Percentiles rank a stretch among this genome's conserved stretches.
These are phyloP conservation scores for Luzula sylvatica DNA, from an alignment of 176 grass and related monocot species.

Conservation along the genomic window DNA sequence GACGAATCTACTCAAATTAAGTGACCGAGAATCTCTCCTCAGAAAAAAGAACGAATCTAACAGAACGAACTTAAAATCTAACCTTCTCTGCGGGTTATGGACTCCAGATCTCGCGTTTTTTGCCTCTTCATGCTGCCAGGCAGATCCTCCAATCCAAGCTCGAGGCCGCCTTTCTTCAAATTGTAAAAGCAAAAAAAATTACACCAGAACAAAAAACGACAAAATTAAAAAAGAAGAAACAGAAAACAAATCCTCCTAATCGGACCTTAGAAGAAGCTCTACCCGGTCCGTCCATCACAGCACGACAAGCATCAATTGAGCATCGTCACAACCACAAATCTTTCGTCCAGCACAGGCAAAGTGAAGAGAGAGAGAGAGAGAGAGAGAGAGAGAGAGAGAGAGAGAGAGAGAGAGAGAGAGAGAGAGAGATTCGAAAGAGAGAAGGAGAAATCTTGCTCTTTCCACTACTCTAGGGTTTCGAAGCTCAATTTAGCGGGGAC, in stretches of 20 bases:
- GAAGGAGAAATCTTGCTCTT: not conserved
- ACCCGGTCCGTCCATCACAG: not conserved
- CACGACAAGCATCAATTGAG: not conserved
- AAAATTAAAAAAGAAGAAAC: not conserved
- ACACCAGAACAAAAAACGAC: not conserved
- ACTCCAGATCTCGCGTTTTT: not conserved
- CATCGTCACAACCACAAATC: not conserved
- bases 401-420: not conserved
- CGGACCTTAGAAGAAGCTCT: not conserved
- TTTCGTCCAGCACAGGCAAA: not conserved
- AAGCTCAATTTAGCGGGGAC: constrained; percentile 18
- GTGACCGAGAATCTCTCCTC: not conserved
- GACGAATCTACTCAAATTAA: not conserved
- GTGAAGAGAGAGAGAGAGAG: not conserved
- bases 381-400: not conserved
- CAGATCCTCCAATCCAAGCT: not conserved
- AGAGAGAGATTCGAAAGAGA: not conserved
- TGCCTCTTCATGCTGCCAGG: constrained; percentile 2
- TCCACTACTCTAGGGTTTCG: not conserved
- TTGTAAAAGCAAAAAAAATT: not conserved
- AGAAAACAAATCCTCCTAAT: not conserved
- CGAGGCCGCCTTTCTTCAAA: not conserved
- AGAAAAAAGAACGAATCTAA: too few relatives aligned
- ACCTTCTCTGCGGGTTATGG: not conserved
- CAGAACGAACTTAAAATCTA: not conserved